phyloP scores from a whole-genome alignment of 345 rosid species.

The Eucalyptus sp. region DNA sequence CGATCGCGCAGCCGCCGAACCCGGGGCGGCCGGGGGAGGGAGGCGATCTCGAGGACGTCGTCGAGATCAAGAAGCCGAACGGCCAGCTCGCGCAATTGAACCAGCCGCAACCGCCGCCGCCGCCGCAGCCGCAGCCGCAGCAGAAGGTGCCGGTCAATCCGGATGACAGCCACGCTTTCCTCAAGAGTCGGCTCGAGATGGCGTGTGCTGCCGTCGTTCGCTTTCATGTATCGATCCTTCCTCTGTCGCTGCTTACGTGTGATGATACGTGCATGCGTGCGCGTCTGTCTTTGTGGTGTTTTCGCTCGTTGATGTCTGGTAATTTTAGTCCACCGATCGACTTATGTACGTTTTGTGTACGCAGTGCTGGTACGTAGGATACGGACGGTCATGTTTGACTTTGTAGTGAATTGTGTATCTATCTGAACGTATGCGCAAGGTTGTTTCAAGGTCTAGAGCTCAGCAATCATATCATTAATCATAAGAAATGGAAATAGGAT shows the following conservation, averaged over 20 bases:
- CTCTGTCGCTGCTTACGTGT: neutral
- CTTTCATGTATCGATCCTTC: constrained; percentile 23
- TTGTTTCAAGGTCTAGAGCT: neutral
- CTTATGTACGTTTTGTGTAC: neutral
- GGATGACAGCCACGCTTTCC: constrained; percentile 39
- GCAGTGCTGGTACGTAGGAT: neutral
- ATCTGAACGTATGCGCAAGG: neutral
- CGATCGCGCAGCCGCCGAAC: constrained; percentile 5
- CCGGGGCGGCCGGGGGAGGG: constrained; percentile 3
- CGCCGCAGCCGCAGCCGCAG: neutral
- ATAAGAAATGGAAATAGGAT: neutral
- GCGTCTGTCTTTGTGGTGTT: neutral
- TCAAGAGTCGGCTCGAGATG: constrained; percentile 52
- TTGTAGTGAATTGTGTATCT: neutral
- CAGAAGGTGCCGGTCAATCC: constrained; percentile 17
- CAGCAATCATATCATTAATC: neutral
- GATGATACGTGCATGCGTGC: neutral
- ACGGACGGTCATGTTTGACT: neutral
- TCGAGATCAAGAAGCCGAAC: constrained; percentile 13
- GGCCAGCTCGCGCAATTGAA: constrained; percentile 34
- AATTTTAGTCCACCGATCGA: neutral
- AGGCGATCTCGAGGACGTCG: constrained; percentile 9
- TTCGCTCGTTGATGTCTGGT: neutral
- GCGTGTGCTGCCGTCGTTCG: constrained; percentile 68
- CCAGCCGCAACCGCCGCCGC: neutral